phyloP scores from a whole-genome alignment of 179 eudicot genomes.

The Spinacia oleracea region DNA sequence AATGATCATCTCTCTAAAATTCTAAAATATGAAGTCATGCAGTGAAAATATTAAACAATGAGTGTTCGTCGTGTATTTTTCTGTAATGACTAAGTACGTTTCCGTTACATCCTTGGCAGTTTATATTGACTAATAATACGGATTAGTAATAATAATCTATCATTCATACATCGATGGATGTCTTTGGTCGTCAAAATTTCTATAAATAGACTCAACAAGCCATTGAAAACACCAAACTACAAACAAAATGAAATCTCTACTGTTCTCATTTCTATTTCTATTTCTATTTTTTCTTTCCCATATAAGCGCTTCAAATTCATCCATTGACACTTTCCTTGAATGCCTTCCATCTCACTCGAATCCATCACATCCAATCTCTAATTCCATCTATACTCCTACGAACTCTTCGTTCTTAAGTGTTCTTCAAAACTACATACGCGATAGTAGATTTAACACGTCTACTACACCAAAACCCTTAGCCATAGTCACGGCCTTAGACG shows the following conservation, averaged over 20 bases:
- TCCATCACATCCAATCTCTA: conserved; percentile 20
- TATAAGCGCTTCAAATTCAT: conserved; percentile 8
- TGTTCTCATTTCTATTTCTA: background rate
- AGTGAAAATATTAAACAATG: too few relatives aligned
- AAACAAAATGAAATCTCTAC: conserved; percentile 7
- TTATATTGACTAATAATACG: too few relatives aligned
- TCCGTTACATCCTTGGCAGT: too few relatives aligned
- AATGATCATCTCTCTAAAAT: too few relatives aligned
- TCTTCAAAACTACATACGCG: conserved; percentile 27
- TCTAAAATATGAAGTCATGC: too few relatives aligned
- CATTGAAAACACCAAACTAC: too few relatives aligned
- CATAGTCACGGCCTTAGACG: conserved; percentile 30
- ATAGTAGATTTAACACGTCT: conserved; percentile 33
- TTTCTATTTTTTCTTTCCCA: conserved; percentile 12
- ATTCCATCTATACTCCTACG: conserved; percentile 11
- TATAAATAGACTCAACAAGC: background rate
- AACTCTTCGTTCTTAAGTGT: conserved; percentile 20
- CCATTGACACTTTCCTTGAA: conserved; percentile 24
- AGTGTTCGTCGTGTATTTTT: too few relatives aligned
- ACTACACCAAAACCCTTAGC: conserved; percentile 32
- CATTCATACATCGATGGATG: too few relatives aligned
- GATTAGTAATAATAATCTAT: too few relatives aligned
- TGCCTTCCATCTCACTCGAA: conserved; percentile 19
- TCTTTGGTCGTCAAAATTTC: too few relatives aligned
- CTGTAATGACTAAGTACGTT: too few relatives aligned